A percentile compares a stretch with the other conserved stretches of the same genome.
These are phyloP conservation scores for Pestalotiopsis sp. DNA, from an alignment of 2,329 filamentous ascomycete genomes.

Conservation along the genomic window DNA sequence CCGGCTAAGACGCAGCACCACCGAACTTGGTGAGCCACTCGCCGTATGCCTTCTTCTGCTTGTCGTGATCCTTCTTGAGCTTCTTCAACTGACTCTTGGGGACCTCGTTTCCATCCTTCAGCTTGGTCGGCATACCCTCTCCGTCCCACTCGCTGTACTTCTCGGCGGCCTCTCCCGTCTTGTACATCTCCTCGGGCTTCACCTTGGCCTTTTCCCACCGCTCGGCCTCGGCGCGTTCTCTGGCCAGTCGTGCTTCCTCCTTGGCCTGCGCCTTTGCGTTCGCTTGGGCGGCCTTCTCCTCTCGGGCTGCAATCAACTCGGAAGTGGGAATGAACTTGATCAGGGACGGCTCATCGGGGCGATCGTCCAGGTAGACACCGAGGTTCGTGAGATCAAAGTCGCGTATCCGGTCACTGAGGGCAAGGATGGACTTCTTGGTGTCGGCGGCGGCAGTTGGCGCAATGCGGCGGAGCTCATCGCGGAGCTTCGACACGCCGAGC, in stretches of 20 bases:
- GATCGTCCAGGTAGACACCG: constrained; percentile 87
- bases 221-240: constrained; percentile 54
- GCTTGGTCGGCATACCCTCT: constrained; percentile 77
- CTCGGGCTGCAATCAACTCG: constrained; percentile 59
- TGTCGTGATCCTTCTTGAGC: constrained; percentile 86
- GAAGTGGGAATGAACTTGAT: constrained; percentile 66
- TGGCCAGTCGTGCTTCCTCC: constrained; percentile 55
- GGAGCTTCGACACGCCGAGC: constrained; percentile 55
- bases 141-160: constrained; percentile 78
- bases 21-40: constrained; percentile 50
- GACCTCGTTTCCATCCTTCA: constrained; percentile 77
- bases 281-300: constrained; percentile 62
- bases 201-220: constrained; percentile 61
- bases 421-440: constrained; percentile 72
- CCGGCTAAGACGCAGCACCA: constrained; percentile 19
- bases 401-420: constrained; percentile 78
- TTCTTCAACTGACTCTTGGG: constrained; percentile 81
- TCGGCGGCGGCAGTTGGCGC: constrained; percentile 47
- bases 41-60: constrained; percentile 83
- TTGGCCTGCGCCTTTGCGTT: constrained; percentile 61
- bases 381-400: constrained; percentile 81
- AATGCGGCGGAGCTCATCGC: constrained; percentile 64
- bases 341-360: constrained; percentile 70
- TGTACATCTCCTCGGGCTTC: constrained; percentile 58
- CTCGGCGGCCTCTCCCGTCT: constrained; percentile 53